Base-by-base conservation (phyloP, 2,329 filamentous ascomycete genomes). In the Alternaria dauci region DNA sequence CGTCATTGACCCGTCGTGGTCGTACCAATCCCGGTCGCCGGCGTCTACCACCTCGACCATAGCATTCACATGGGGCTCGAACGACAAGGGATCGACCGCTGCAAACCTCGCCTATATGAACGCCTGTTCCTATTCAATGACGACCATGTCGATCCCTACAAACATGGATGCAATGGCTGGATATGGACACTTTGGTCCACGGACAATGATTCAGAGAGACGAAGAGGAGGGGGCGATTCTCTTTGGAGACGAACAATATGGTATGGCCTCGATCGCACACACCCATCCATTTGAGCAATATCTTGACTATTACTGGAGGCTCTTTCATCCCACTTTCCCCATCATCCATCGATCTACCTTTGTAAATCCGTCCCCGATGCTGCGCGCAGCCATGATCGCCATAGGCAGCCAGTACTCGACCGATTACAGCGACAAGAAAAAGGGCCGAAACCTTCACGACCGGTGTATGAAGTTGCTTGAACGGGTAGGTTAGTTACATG, bases 221-320 rank as follows among this genome's bases (percentile, higher is more conserved):
- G 70, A 76, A 53, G 74, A 78, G 60, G 77, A 79, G 61, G 70
- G 71, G 32, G 57, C 57, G 41, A 63, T 75, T 36, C 69, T 79
- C 63, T 79, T 78, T 59, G 70, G 74, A 56, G 70, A 74, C 41
- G 70, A 78, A 63, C 66, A 69, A 63, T 77, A 77, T 69, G 76
- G 75, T 77, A 78, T 76, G 76, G 72, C 70, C 70, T 71, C 73
- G 68, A 56, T 72, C 52, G 61, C 69, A 59, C 62, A 74, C 66
- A 70, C 66, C 59, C 71, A 73, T 61, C 70, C 72, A 48, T 78
- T 70, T 73, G 70, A 79, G 56, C 73, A 79, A 62, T 81, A 79
- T 74, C 74, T 83, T 63, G 73, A 79, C 59, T 76, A 78, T 68
- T 83, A 79, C 73, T 83, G 81, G 81, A 77, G 73, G 63, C 72